Evolutionary conservation across 2,329 filamentous ascomycete genomes (phyloP), one percentile per base, ranked within the genome.

Genomic region (Madurella mycetomatis): DNA sequence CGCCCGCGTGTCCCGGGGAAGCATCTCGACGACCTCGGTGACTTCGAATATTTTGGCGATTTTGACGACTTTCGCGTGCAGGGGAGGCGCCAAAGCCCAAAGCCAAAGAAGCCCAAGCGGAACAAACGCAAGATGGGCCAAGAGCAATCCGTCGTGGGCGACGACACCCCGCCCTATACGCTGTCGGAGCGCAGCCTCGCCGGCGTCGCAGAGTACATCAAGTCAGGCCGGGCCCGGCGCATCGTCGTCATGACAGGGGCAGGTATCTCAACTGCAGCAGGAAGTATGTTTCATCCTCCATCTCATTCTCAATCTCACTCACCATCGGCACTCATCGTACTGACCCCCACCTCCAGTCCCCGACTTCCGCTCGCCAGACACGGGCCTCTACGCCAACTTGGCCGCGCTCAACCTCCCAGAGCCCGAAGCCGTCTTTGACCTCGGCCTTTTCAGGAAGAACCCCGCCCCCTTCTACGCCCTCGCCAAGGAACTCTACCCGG

Each of bases 401-500:
- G 87, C 88, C 18, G 83, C 88, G 49, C 81, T 97, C 32, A 84
- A 95, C 56, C 80, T 99, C 0, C 92, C 92, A 0, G 86, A 92
- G 65, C 87, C 92, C 18, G 91, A 97, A 73, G 92, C 90, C 34
- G 90, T 97, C 43, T 97, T 99, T 72, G 91, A 96, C 66, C 92
- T 99, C 60, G 77, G 78, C 55, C 99, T 89, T 76, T 99, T 99
- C 74, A 81, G 86, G 58, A 67, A 85, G 42, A 87, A 95, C 60
- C 94, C 94, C 0, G 78, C 85, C 32, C 92, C 94, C 0, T 99
- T 99, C 75, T 99, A 97, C 71, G 83, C 89, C 1, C 81, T 99
- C 37, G 92, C 92, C 13, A 88, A 87, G 64, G 94, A 97, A 72
- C 80, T 99, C 4, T 95, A 96, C 66, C 94, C 94, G 0, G 92